A percentile compares a stretch with the other conserved stretches of the same genome.
Evolutionary conservation across 1,139 yeast genomes (phyloP).

Genomic region (Hemisphaericaspora subhashii): DNA sequence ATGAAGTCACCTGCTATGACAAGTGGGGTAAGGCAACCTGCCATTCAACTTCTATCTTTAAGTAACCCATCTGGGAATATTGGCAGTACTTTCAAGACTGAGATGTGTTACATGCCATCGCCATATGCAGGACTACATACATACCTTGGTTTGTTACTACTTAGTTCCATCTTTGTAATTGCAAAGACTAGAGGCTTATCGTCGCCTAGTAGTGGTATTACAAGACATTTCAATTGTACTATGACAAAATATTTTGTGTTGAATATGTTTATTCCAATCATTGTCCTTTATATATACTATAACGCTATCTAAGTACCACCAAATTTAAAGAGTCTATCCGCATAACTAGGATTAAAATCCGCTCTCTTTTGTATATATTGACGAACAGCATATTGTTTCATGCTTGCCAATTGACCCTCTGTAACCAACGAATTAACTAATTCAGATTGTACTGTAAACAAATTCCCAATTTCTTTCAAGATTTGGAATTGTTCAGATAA

Average conservation of each 20-base stretch:
- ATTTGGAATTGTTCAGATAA: constrained; percentile 70
- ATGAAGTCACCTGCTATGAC: constrained; percentile 92
- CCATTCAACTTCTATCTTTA: constrained; percentile 77
- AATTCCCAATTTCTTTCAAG: constrained; percentile 78
- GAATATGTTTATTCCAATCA: constrained; percentile 7
- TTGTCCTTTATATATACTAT: constrained; percentile 11
- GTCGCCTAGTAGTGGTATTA: not conserved
- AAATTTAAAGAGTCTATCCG: constrained; percentile 46
- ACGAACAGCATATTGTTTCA: constrained; percentile 66
- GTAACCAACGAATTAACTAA: constrained; percentile 75
- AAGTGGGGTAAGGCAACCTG: constrained; percentile 83
- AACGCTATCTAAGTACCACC: constrained; percentile 9
- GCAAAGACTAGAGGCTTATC: not conserved
- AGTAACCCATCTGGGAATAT: constrained; percentile 42
- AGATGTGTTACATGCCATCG: constrained; percentile 69
- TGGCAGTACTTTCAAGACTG: constrained; percentile 36
- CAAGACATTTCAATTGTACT: not conserved
- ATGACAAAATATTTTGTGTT: not conserved
- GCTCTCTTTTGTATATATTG: constrained; percentile 72
- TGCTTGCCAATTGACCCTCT: constrained; percentile 74
- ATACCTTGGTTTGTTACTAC: constrained; percentile 6
- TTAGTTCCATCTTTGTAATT: constrained; percentile 1
- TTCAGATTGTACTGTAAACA: constrained; percentile 73
- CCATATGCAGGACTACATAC: constrained; percentile 43
- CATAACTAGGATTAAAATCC: constrained; percentile 60